Evolutionary conservation across 73 alveolate species (phyloP), one percentile per base, ranked within the genome.

Genomic region (Durusdinium trenchii): DNA sequence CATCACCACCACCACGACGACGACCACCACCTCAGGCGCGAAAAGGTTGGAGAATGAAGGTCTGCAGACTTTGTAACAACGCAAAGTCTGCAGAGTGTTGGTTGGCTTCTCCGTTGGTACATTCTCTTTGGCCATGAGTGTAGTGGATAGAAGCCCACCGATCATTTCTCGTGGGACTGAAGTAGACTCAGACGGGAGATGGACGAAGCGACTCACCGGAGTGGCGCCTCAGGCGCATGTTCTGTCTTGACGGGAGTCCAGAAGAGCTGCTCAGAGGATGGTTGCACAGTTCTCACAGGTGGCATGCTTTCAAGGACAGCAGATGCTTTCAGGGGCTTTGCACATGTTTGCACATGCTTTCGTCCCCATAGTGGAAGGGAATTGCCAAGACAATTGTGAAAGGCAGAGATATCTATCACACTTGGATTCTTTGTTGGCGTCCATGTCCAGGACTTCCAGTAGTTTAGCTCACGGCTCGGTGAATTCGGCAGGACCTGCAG

Each of bases 271-370:
- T 91, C 98, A 14, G 98, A 91, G 46, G 98, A 91, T 42, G 98
- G 98, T 16, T 91, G 98, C 98, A 91, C 98, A 40, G 98, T 91
- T 35, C 57, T 91, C 40, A 89, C 98, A 32, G 87, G 67, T 35
- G 98, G 98, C 10, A 91, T 91, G 98, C 89, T 91, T 54, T 75
- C 89, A 32, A 91, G 98, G 98, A 51, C 94, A 23, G 54, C 16
- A 38, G 23, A 28, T 64, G 64, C 20, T 9, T 54, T 9, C 20
- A 20, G 9, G 64, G 64, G 20, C 9, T 9, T 54, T 12, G 64
- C 64, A 54, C 28, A 9, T 54, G 28, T 54, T 20, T 54, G 20
- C 28, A 54, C 9, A 12, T 54, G 64, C 28, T 54, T 54, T 54
- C 64, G 28, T 54, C n/a, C n/a, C n/a, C n/a, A n/a, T n/a, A n/a